Evolutionary conservation across 495 filamentous ascomycete species (phyloP).

Genomic region (Daldinia bambusicola): DNA sequence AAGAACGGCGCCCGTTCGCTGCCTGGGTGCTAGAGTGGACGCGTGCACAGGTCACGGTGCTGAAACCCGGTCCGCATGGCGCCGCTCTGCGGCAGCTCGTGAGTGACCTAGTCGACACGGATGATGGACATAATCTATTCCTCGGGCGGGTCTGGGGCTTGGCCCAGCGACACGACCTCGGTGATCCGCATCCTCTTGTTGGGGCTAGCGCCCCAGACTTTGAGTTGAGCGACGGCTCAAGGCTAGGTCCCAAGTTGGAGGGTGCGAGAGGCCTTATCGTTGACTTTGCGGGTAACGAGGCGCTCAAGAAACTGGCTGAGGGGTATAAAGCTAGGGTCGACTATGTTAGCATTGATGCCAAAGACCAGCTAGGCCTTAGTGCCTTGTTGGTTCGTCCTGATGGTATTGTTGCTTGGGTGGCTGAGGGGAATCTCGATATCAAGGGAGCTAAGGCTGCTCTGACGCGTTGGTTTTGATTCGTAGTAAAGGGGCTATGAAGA

Average conservation of each 20-base stretch:
- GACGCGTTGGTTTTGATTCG: slow-evolving; percentile 22
- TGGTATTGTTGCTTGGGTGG: slow-evolving; percentile 50
- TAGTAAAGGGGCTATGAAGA: neutral
- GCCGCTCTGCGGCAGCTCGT: slow-evolving; percentile 37
- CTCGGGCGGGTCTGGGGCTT: slow-evolving; percentile 49
- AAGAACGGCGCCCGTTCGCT: slow-evolving; percentile 44
- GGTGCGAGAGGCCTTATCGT: slow-evolving; percentile 40
- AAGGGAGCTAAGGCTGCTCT: slow-evolving; percentile 31
- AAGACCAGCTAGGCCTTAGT: slow-evolving; percentile 39
- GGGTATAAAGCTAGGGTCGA: slow-evolving; percentile 35
- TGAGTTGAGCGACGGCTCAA: slow-evolving; percentile 42
- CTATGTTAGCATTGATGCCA: slow-evolving; percentile 39
- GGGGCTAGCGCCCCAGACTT: slow-evolving; percentile 49
- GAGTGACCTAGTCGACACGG: slow-evolving; percentile 42
- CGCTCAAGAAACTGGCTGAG: slow-evolving; percentile 21
- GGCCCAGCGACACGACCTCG: slow-evolving; percentile 45
- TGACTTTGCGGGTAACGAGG: slow-evolving; percentile 32
- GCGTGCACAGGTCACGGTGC: slow-evolving; percentile 35
- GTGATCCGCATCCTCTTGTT: slow-evolving; percentile 43
- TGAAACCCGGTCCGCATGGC: slow-evolving; percentile 40
- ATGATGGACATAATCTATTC: slow-evolving; percentile 48
- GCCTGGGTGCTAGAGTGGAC: slow-evolving; percentile 49
- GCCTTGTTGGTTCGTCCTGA: slow-evolving; percentile 50
- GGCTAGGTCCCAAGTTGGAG: slow-evolving; percentile 42
- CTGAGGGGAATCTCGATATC: slow-evolving; percentile 26